phyloP scores from a whole-genome alignment of 2,329 filamentous ascomycete species.

The Arachnopeziza araneosa region DNA sequence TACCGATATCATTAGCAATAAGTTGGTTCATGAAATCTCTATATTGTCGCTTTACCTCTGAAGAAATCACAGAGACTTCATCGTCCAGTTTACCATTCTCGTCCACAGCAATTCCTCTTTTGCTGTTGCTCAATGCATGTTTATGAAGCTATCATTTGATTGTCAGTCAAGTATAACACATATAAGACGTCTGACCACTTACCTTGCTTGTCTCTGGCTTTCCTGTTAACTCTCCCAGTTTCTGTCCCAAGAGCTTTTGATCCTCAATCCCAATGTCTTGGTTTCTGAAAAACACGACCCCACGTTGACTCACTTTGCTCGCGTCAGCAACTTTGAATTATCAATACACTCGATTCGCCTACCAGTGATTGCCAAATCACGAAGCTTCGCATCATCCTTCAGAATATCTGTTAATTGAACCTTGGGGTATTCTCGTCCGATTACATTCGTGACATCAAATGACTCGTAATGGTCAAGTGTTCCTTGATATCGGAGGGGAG shows the following conservation, averaged over 20 bases:
- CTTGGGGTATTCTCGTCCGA: constrained; percentile 36
- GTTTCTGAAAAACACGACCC: constrained; percentile 45
- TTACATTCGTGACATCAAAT: constrained; percentile 34
- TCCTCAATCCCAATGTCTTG: constrained; percentile 41
- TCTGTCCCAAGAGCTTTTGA: constrained; percentile 41
- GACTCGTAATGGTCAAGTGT: constrained; percentile 25
- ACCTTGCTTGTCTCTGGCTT: constrained; percentile 21
- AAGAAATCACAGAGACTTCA: constrained; percentile 51
- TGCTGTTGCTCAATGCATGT: constrained; percentile 48
- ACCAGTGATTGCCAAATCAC: constrained; percentile 3
- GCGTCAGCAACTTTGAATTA: background rate
- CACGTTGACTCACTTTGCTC: constrained; percentile 38
- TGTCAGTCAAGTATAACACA: constrained; percentile 16
- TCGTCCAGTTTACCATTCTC: constrained; percentile 47
- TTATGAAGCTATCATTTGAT: constrained; percentile 43
- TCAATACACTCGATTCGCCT: background rate
- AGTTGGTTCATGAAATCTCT: background rate
- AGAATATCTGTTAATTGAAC: constrained; percentile 34
- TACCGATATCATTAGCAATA: background rate
- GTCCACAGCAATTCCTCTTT: constrained; percentile 40
- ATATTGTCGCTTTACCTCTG: constrained; percentile 30
- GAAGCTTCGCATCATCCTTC: constrained; percentile 28
- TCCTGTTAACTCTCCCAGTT: constrained; percentile 39
- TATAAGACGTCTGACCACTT: background rate
- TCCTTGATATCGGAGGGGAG: constrained; percentile 25